Conservation (phyloP, 805 yeast genomes). For the Myxozyma neotropica region DNA sequence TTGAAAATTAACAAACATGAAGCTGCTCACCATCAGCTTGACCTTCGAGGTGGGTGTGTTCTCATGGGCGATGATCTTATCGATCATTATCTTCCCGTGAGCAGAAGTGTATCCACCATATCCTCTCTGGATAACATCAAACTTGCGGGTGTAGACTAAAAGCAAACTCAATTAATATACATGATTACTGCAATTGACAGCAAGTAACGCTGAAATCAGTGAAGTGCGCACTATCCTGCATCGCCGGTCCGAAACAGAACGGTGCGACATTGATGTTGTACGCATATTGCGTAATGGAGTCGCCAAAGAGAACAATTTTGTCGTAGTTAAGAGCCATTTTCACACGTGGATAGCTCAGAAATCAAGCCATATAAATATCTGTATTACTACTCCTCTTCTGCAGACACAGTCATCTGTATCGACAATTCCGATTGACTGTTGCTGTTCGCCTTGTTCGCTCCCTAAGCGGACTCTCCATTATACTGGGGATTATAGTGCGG, state of each 20-base stretch:
- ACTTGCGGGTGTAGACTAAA: conserved; percentile 51
- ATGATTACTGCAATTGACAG: not conserved
- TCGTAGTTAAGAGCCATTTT: conserved; percentile 24
- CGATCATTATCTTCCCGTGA: conserved; percentile 56
- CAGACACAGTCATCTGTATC: too few relatives aligned
- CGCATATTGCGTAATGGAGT: conserved; percentile 65
- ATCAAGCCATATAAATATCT: too few relatives aligned
- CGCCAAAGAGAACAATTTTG: conserved; percentile 67
- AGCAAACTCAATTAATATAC: not conserved
- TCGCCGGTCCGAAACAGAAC: conserved; percentile 56
- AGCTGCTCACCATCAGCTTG: conserved; percentile 32
- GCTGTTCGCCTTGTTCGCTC: too few relatives aligned
- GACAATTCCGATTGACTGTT: too few relatives aligned
- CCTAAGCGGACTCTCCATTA: too few relatives aligned
- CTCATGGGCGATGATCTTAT: conserved; percentile 56
- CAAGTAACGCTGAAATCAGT: not conserved
- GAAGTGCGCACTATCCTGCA: conserved; percentile 43
- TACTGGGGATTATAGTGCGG: too few relatives aligned
- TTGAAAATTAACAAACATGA: conserved; percentile 11
- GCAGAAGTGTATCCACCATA: conserved; percentile 73
- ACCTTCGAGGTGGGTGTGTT: conserved; percentile 46
- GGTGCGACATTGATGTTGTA: conserved; percentile 45
- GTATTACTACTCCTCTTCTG: too few relatives aligned
- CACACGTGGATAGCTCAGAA: too few relatives aligned
- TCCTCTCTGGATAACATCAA: conserved; percentile 76